Percentiles rank a stretch among this genome's conserved stretches.
Evolutionary conservation across 1,284 basidiomycete species (phyloP).

Genomic region (Salmacisia buchloeana): DNA sequence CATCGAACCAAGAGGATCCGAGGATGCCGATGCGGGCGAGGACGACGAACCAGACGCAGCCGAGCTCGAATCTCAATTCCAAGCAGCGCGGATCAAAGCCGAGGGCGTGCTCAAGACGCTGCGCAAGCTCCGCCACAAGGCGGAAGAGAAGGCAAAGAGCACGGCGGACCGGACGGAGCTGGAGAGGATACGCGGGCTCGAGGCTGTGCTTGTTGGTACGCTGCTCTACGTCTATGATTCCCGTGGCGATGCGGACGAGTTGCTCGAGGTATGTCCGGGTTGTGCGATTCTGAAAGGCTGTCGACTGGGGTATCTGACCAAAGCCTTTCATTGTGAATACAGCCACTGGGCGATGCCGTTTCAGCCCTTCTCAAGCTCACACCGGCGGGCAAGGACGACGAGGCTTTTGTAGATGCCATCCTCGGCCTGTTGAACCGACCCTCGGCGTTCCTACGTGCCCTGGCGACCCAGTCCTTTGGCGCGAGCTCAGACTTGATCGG

Average conservation of each 20-base stretch:
- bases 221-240: constrained; percentile 52
- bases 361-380: constrained; percentile 23
- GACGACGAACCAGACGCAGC: constrained; percentile 47
- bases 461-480: constrained; percentile 76
- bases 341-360: constrained; percentile 10
- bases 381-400: constrained; percentile 55
- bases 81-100: constrained; percentile 25
- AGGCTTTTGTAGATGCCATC: constrained; percentile 77
- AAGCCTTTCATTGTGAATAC: background rate
- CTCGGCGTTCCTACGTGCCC: constrained; percentile 71
- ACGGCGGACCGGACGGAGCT: constrained; percentile 19
- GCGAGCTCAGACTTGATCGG: constrained; percentile 67
- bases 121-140: constrained; percentile 21
- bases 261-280: constrained; percentile 19
- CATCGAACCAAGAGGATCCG: too few species aligned
- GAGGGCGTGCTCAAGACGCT: constrained; percentile 22
- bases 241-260: constrained; percentile 50
- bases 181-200: constrained; percentile 29
- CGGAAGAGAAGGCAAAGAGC: constrained; percentile 21
- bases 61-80: constrained; percentile 61
- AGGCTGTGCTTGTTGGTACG: constrained; percentile 31
- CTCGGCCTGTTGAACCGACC: constrained; percentile 82
- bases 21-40: background rate
- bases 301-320: background rate
- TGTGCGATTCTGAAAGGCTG: background rate